Evolutionary conservation across 176 grass and related monocot species (phyloP), one percentile per base, ranked within the genome.

Genomic region (Musa beccarii): DNA sequence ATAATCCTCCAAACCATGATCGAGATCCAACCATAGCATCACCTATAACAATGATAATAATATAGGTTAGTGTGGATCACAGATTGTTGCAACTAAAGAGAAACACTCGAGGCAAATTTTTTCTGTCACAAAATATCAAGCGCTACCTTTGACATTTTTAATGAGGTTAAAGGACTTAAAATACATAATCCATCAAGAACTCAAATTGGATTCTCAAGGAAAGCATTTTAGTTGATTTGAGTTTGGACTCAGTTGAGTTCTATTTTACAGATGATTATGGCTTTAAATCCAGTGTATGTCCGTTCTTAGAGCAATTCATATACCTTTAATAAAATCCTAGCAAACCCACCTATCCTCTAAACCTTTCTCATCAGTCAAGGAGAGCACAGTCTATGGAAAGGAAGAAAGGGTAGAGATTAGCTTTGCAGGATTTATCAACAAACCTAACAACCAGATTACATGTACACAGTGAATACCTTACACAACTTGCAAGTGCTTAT

Each of bases 1-100:
- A 97, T 78, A 97, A 70, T 53, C 93, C 90, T 83, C 79, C 87
- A 87, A 97, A 85, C 93, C 93, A 97, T 68, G 86, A 76, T 79
- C 81, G 81, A 83, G 81, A 81, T 82, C 90, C 93, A 90, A 92
- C 90, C 93, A 97, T 92, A 84, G 86, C 84, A 86, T 87, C 78
- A 72, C 81, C 93, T 97, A 78, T 69, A 70, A 76, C 17, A 34
- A 70, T 2, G 50, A 51, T 21, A 50, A n/a, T 49, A 49, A 34
- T 51, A 11, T 70, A 51, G 17, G 12, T 70, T 20, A 11, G 14
- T 17, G 1, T 19, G 51, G 24, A 43, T 10, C 11, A 70, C 7
- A 50, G 51, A 26, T 10, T 11, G 21, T 22, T 66, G 10, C 63
- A 66, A 22, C 9, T 12, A 28, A 66, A 63, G n/a, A 28, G 63